Evolutionary conservation across 2,329 filamentous ascomycete species (phyloP).

Genomic region (Colletotrichum horii): DNA sequence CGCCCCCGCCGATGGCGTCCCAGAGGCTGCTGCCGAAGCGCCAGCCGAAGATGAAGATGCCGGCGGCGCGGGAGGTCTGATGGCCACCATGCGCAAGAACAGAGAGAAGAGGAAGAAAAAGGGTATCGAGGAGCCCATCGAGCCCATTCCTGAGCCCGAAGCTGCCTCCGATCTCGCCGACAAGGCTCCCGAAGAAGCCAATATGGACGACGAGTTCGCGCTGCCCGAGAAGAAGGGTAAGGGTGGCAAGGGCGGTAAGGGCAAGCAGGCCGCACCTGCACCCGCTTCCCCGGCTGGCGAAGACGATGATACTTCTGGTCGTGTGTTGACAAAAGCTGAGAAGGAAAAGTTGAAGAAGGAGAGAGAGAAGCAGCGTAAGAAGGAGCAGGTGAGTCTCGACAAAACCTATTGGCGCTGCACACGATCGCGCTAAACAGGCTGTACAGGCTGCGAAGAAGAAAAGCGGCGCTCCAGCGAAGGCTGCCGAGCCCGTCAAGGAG

Average conservation of each 20-base stretch:
- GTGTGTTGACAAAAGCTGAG: constrained; percentile 93
- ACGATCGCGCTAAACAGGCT: not conserved
- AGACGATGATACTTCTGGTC: constrained; percentile 62
- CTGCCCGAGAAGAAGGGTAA: constrained; percentile 79
- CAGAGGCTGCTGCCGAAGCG: constrained; percentile 54
- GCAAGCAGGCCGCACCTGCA: constrained; percentile 47
- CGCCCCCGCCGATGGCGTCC: constrained; percentile 62
- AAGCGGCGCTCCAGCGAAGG: constrained; percentile 37
- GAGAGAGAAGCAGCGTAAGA: constrained; percentile 97
- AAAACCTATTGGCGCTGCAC: not conserved
- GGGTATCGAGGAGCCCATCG: constrained; percentile 73
- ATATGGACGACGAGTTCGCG: constrained; percentile 84
- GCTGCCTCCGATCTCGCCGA: constrained; percentile 55
- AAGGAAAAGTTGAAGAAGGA: constrained; percentile 99
- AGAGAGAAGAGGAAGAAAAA: constrained; percentile 92
- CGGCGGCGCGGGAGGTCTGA: constrained; percentile 68
- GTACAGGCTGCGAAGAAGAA: constrained; percentile 89
- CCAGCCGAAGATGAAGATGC: constrained; percentile 59
- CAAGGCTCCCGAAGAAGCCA: constrained; percentile 83
- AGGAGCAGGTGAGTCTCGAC: constrained; percentile 77
- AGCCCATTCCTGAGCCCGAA: constrained; percentile 49
- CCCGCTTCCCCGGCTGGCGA: constrained; percentile 42
- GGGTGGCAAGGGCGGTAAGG: constrained; percentile 56
- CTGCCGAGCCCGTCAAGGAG: constrained; percentile 57
- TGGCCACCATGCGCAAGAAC: constrained; percentile 82